These are phyloP conservation scores for Mucor plumbeus DNA, from an alignment of 371 early-diverging fungal species.

Conservation along the genomic window DNA sequence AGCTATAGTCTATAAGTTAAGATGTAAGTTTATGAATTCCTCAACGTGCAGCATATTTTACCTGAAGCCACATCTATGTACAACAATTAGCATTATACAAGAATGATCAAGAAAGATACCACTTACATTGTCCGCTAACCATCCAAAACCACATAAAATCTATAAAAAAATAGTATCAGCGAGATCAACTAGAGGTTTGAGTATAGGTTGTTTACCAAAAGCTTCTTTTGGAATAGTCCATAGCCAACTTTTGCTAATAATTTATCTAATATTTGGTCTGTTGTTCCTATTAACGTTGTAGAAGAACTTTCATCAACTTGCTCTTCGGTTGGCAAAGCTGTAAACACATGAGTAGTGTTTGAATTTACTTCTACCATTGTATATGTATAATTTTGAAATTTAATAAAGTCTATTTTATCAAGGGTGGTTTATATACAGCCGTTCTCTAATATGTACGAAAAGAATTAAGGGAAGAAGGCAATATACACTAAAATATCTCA, in stretches of 20 bases:
- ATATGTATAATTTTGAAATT: not conserved
- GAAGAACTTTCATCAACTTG: not conserved
- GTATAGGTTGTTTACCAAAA: constrained; percentile 57
- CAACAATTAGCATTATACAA: not conserved
- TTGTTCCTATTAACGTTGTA: not conserved
- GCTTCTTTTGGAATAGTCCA: constrained; percentile 76
- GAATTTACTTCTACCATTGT: constrained; percentile 4
- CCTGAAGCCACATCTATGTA: constrained; percentile 73
- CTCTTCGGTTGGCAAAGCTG: not conserved
- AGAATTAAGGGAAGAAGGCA: constrained; percentile 5
- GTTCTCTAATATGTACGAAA: not conserved
- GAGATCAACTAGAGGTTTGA: not conserved
- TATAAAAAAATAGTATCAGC: constrained; percentile 31
- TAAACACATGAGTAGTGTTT: not conserved
- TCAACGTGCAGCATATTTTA: constrained; percentile 23
- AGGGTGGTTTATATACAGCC: not conserved
- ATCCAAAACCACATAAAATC: constrained; percentile 81
- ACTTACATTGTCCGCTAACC: constrained; percentile 87
- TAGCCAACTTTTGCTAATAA: constrained; percentile 76
- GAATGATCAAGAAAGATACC: not conserved
- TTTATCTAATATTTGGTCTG: constrained; percentile 56
- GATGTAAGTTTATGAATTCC: not conserved
- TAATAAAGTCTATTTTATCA: not conserved
- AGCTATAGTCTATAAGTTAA: constrained; percentile 61
- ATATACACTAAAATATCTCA: not conserved